Percentiles rank a stretch among this genome's conserved stretches.
Conservation (phyloP, 139 green algal species). For the Gonium pectorale region DNA sequence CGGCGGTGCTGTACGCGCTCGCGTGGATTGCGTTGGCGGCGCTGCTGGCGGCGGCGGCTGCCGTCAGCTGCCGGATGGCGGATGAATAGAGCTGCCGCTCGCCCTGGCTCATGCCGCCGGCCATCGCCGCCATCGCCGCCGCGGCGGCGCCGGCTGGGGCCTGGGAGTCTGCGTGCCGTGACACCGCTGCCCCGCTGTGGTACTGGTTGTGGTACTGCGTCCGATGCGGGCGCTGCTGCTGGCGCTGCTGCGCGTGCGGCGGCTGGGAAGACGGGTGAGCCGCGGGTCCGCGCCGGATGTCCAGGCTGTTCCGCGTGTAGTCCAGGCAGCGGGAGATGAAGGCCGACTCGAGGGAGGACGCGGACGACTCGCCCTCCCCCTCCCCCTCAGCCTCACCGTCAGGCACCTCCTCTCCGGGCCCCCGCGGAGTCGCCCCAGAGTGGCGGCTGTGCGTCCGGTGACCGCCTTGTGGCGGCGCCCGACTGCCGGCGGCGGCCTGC, state of each 20-base stretch:
- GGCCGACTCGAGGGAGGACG: constrained; percentile 19
- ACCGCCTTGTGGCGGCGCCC: background rate
- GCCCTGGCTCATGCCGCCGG: background rate
- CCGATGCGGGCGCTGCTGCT: too few species aligned
- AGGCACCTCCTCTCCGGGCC: too few species aligned
- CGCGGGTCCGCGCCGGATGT: too few species aligned
- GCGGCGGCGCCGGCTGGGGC: background rate
- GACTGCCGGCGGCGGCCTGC: background rate
- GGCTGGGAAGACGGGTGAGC: too few species aligned
- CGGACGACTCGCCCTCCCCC: background rate
- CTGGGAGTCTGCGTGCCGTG: too few species aligned
- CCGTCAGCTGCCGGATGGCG: too few species aligned
- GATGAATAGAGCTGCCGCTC: constrained; percentile 28
- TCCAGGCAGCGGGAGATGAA: constrained; percentile 27
- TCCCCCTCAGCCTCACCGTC: background rate
- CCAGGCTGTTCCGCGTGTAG: constrained; percentile 23
- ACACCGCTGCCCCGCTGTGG: too few species aligned
- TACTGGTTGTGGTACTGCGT: too few species aligned
- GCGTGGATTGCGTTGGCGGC: background rate
- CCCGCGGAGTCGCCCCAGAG: too few species aligned
- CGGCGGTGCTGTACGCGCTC: background rate
- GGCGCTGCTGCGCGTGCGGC: too few species aligned
- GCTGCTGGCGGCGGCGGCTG: background rate
- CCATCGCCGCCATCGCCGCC: background rate
- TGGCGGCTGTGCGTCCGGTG: too few species aligned